A percentile compares a stretch with the other conserved stretches of the same genome.
Conservation (phyloP, 2,329 filamentous ascomycete species). For the Neospermospora avenae region DNA sequence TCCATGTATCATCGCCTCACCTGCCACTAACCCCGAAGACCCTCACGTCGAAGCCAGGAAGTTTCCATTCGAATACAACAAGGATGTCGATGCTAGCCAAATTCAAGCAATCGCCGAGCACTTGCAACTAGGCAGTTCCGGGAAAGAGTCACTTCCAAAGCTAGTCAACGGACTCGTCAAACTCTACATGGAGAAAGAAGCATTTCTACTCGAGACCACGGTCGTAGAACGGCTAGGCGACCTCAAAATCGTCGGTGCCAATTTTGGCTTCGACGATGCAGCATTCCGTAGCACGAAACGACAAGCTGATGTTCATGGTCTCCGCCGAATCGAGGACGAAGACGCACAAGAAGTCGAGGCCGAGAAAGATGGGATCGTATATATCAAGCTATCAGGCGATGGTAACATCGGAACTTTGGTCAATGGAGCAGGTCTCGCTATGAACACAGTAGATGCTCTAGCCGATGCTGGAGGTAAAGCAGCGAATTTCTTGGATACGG, state of each 20-base stretch:
- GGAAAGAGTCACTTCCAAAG: conserved; percentile 43
- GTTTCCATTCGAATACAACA: conserved; percentile 61
- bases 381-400: conserved; percentile 57
- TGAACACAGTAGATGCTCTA: conserved; percentile 86
- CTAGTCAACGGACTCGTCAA: conserved; percentile 53
- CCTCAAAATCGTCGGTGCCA: conserved; percentile 51
- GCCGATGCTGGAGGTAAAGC: conserved; percentile 62
- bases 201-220: conserved; percentile 54
- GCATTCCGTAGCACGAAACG: conserved; percentile 61
- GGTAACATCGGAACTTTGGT: conserved; percentile 77
- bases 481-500: conserved; percentile 86
- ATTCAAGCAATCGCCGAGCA: conserved; percentile 44
- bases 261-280: conserved; percentile 68
- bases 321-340: conserved; percentile 50
- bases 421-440: conserved; percentile 84
- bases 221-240: conserved; percentile 41
- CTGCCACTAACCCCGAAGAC: conserved; percentile 39
- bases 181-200: conserved; percentile 63
- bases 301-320: conserved; percentile 56
- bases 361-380: conserved; percentile 72
- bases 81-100: conserved; percentile 44
- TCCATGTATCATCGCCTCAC: conserved; percentile 62
- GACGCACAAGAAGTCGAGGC: conserved; percentile 58
- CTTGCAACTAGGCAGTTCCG: conserved; percentile 45
- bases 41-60: conserved; percentile 43